phyloP scores from a whole-genome alignment of 768 basidiomycete genomes.

The Jaapia argillacea region DNA sequence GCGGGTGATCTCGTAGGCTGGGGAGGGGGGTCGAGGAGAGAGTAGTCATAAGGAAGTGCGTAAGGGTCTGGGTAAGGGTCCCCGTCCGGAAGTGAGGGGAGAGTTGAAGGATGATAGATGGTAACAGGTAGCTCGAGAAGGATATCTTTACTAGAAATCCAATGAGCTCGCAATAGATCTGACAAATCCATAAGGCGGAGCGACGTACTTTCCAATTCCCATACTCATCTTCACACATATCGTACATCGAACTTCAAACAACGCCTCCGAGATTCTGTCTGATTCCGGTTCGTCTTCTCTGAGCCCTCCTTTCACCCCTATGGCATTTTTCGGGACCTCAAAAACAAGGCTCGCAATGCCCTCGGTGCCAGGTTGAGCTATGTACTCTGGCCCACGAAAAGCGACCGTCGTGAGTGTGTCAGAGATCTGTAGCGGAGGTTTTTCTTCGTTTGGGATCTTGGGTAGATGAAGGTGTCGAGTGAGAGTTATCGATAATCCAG shows the following conservation, averaged over 20 bases:
- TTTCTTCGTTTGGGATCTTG: constrained; percentile 25
- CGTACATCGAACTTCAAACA: constrained; percentile 63
- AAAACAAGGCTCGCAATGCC: constrained; percentile 75
- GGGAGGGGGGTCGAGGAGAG: constrained; percentile 15
- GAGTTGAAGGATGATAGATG: constrained; percentile 53
- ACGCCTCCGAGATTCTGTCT: constrained; percentile 25
- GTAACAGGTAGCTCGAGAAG: constrained; percentile 51
- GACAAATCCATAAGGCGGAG: constrained; percentile 2
- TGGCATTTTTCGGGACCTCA: constrained; percentile 60
- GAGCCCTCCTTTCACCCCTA: constrained; percentile 53
- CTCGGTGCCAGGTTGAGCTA: constrained; percentile 62
- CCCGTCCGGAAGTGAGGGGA: constrained; percentile 28
- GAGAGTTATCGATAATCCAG: constrained; percentile 52
- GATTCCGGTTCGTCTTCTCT: constrained; percentile 42
- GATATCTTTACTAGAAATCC: constrained; percentile 54
- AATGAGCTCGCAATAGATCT: constrained; percentile 3
- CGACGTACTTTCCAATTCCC: constrained; percentile 59
- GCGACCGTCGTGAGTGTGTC: constrained; percentile 62
- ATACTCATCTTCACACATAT: constrained; percentile 58
- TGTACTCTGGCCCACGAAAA: constrained; percentile 68
- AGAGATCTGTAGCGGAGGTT: constrained; percentile 46
- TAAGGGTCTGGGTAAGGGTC: constrained; percentile 1
- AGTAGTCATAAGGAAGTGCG: constrained; percentile 6
- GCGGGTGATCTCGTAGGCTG: constrained; percentile 12
- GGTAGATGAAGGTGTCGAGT: constrained; percentile 52